These are phyloP conservation scores for Fraxinus greggii DNA, from an alignment of 305 asterid genomes.

Conservation along the genomic window DNA sequence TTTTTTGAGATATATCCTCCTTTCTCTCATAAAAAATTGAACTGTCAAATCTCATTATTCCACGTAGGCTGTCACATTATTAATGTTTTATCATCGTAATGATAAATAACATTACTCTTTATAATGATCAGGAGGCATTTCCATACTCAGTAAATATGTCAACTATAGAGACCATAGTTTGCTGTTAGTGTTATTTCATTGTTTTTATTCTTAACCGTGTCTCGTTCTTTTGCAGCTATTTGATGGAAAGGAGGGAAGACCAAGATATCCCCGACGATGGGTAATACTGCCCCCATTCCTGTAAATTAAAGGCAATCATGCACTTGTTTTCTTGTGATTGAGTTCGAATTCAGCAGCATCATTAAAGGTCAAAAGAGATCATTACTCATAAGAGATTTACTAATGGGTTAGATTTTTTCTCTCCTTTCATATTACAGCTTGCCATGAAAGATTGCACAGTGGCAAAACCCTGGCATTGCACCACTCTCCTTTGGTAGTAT, in stretches of 20 bases:
- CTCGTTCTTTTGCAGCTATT: constrained; percentile 57
- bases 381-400: not conserved
- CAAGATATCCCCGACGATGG: constrained; percentile 94
- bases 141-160: not conserved
- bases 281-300: constrained; percentile 93
- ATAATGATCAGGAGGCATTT: not conserved
- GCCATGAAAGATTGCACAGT: not conserved
- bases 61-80: too few relatives aligned
- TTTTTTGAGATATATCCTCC: too few relatives aligned
- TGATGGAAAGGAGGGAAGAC: constrained; percentile 89
- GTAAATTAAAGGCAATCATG: constrained; percentile 35
- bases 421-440: not conserved
- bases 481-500: not conserved
- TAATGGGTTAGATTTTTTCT: not conserved
- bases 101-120: too few relatives aligned
- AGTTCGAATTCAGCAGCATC: not conserved
- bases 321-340: constrained; percentile 11
- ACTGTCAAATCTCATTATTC: too few relatives aligned
- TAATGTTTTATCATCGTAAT: too few relatives aligned
- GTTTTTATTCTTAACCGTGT: constrained; percentile 11
- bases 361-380: not conserved
- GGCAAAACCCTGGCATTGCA: too few relatives aligned
- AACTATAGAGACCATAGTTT: not conserved
- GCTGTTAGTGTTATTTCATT: not conserved
- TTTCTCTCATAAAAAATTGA: too few relatives aligned